Base-by-base conservation (phyloP, 805 yeast genomes). In the Ascoidea asiatica region DNA sequence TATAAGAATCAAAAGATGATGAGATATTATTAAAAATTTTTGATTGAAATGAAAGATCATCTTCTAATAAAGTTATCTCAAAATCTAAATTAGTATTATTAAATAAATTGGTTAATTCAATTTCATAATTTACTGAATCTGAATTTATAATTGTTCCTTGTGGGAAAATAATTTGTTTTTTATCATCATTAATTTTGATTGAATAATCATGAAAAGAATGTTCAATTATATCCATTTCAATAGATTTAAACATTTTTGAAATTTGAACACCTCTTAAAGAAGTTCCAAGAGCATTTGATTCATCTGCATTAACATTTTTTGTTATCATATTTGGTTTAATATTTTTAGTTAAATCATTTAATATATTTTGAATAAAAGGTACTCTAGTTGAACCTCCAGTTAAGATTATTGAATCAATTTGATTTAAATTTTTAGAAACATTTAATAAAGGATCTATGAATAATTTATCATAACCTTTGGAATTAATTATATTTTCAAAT, bases 301-400 rank as follows among this genome's bases (percentile, higher is more conserved):
- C 98, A 62, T 92, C 98, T 0, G 98, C 92, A 61, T 92, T 92
- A 40, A 92, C 94, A 43, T 81, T 85, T 60, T 81, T 87, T 19
- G 95, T 71, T 37, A 89, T 67, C 42, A 66, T 57, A 2, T 75
- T 80, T 18, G 75, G 75, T 1, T 81, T 86, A 1, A 11, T 29
- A 50, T 45, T 19, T 11, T 40, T 33, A 38, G 80, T 63, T 39
- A 77, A 65, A 2, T 72, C 57, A 1, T 58, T 49, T 47, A 86
- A 64, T 44, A 71, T 73, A 46, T 74, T 70, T 61, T 87, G 92
- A 41, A 92, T 82, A 55, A 83, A 72, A 15, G 98, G 98, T 23
- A 87, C 84, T 59, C 98, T 77, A 5, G 90, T 77, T 0, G 95
- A 77, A 1, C 98, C 98, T 50, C 98, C 98, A 39, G 84, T 74